phyloP scores from a whole-genome alignment of 208 protist genomes.

The Wallacemonas sp. region DNA sequence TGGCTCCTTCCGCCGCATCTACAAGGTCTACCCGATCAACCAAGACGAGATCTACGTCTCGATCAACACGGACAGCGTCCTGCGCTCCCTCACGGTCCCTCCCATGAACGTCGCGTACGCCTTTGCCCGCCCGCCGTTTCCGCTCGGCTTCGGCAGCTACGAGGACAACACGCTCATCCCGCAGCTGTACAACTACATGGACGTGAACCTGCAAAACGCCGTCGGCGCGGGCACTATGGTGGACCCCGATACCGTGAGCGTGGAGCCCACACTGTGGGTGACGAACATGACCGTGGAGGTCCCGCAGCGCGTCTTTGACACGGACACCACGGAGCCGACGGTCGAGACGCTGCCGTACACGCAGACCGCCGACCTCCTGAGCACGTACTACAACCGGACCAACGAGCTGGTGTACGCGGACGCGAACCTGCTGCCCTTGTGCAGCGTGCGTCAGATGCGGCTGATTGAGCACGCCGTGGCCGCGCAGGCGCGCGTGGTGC shows the following conservation, averaged over 20 bases:
- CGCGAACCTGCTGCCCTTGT: slow-evolving; percentile 50
- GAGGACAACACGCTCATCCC: slow-evolving; percentile 11
- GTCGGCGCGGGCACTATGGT: slow-evolving; percentile 26
- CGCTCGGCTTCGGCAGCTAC: slow-evolving; percentile 32
- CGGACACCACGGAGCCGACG: slow-evolving; percentile 15
- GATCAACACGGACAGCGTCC: slow-evolving; percentile 16
- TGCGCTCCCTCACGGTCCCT: slow-evolving; percentile 43
- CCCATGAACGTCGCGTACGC: slow-evolving; percentile 27
- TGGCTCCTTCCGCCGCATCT: slow-evolving; percentile 39
- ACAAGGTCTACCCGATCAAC: slow-evolving; percentile 40
- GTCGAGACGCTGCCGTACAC: slow-evolving; percentile 26
- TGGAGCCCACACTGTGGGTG: slow-evolving; percentile 37
- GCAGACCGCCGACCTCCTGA: slow-evolving; percentile 24
- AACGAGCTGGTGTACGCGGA: slow-evolving; percentile 57
- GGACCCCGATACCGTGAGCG: slow-evolving; percentile 14
- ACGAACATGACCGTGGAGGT: slow-evolving; percentile 46
- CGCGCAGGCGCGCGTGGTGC: slow-evolving; percentile 19
- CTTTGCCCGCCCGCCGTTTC: slow-evolving; percentile 45
- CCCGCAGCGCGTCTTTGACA: slow-evolving; percentile 47
- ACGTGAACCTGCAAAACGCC: slow-evolving; percentile 31
- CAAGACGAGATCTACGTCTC: slow-evolving; percentile 56
- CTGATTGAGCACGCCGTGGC: slow-evolving; percentile 35
- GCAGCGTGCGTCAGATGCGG: slow-evolving; percentile 44
- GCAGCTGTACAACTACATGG: slow-evolving; percentile 17
- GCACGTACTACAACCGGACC: slow-evolving; percentile 60